These are phyloP conservation scores for Podospora pseudopauciseta DNA, from an alignment of 495 filamentous ascomycete species.

Conservation along the genomic window DNA sequence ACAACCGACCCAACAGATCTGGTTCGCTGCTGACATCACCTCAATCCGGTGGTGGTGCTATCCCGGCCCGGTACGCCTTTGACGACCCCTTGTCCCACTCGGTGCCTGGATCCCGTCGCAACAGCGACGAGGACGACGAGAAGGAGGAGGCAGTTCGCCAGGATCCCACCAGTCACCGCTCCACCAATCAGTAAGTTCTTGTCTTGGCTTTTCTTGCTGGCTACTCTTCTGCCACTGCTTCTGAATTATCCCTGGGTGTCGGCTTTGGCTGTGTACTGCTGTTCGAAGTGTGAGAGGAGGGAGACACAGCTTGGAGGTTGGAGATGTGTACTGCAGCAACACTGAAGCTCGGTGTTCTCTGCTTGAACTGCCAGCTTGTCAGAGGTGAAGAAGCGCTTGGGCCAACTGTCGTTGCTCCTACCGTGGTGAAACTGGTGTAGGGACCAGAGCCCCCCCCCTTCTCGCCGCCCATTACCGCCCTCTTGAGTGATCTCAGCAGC, in stretches of 20 bases:
- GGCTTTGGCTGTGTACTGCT: background rate
- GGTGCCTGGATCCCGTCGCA: constrained; percentile 79
- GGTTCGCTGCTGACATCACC: constrained; percentile 65
- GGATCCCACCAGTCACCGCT: constrained; percentile 63
- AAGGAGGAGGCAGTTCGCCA: constrained; percentile 62
- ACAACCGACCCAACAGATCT: constrained; percentile 68
- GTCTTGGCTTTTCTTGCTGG: background rate
- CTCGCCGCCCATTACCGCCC: background rate
- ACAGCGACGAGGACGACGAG: constrained; percentile 74
- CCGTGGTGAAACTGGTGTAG: background rate
- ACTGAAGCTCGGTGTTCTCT: too few species aligned
- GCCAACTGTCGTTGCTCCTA: background rate
- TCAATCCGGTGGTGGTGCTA: constrained; percentile 45
- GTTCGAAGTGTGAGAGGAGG: background rate
- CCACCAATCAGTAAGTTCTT: constrained; percentile 60
- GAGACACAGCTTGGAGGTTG: background rate
- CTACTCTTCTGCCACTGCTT: background rate
- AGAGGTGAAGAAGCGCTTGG: background rate
- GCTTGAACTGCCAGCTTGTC: background rate
- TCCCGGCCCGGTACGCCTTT: constrained; percentile 46
- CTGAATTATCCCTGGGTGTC: background rate
- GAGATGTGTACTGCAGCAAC: background rate
- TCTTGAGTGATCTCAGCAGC: background rate
- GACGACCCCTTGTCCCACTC: constrained; percentile 72
- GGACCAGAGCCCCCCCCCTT: background rate